Evolutionary conservation across 75 land plant genomes (phyloP).

Genomic region (Cunninghamia lanceolata): DNA sequence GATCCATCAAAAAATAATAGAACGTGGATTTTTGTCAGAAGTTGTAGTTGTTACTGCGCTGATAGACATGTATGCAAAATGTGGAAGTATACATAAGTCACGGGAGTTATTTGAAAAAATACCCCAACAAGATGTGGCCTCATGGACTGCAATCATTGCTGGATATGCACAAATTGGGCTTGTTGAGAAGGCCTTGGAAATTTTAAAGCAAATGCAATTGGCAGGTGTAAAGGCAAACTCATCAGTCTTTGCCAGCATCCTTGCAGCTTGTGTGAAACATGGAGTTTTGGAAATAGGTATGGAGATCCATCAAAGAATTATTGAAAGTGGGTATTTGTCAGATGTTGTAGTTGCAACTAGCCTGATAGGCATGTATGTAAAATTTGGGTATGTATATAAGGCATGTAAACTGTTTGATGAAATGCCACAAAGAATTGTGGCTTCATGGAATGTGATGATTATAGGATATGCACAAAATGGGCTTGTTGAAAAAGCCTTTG

Average conservation of each 20-base stretch:
- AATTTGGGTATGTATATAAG: not conserved
- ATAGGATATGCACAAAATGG: not conserved
- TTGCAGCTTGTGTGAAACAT: conserved; percentile 1
- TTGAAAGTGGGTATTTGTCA: not conserved
- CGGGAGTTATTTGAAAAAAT: not conserved
- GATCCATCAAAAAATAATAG: not conserved
- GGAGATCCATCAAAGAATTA: not conserved
- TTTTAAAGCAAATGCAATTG: conserved; percentile 7
- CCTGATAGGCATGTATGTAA: conserved; percentile 12
- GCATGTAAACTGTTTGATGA: conserved; percentile 1
- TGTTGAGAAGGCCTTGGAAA: not conserved
- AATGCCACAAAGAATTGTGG: not conserved
- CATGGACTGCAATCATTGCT: conserved; percentile 11
- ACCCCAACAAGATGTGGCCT: not conserved
- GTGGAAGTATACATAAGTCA: not conserved
- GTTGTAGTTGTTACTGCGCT: not conserved
- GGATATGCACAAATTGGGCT: conserved; percentile 9
- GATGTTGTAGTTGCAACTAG: conserved; percentile 1
- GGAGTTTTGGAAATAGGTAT: not conserved
- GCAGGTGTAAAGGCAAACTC: not conserved
- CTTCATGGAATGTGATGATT: not conserved
- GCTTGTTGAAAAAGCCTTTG: not conserved
- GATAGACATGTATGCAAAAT: conserved; percentile 4
- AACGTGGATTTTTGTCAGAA: not conserved
- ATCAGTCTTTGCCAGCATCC: conserved; percentile 3